Percentiles rank a stretch among this genome's conserved stretches.
Conservation (phyloP, 202 grass and related monocot genomes). For the Dendrocalamus latiflorus region DNA sequence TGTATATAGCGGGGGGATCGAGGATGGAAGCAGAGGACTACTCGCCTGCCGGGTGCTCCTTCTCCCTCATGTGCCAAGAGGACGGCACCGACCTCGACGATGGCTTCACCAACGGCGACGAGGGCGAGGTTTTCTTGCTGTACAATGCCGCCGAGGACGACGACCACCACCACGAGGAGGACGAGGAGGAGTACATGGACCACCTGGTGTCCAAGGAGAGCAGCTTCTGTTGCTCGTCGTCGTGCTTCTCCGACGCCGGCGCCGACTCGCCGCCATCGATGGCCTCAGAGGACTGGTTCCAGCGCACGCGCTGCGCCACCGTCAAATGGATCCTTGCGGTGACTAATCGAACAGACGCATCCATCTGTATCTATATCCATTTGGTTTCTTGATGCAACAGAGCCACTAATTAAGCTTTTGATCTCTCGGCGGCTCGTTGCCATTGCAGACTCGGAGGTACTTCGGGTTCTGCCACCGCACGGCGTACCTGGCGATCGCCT, state of each 20-base stretch:
- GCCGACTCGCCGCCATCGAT: constrained; percentile 6
- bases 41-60: constrained; percentile 15
- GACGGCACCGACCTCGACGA: constrained; percentile 45
- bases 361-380: neutral
- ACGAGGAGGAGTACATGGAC: constrained; percentile 52
- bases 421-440: neutral
- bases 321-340: constrained; percentile 70
- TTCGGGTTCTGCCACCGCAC: constrained; percentile 67
- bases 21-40: constrained; percentile 40
- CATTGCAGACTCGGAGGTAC: constrained; percentile 48
- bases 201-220: constrained; percentile 69
- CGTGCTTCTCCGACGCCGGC: constrained; percentile 14
- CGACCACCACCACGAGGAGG: neutral
- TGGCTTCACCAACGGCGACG: neutral
- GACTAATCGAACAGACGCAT: neutral
- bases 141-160: neutral
- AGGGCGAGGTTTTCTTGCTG: neutral
- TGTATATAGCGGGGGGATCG: neutral
- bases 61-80: constrained; percentile 72
- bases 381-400: constrained; percentile 12
- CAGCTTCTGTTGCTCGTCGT: constrained; percentile 34
- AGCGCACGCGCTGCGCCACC: constrained; percentile 27
- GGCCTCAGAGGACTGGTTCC: constrained; percentile 48
- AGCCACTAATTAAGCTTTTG: neutral
- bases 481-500: constrained; percentile 63